Evolutionary conservation across 257 asterid genomes (phyloP).

Genomic region (Solanum pennellii): DNA sequence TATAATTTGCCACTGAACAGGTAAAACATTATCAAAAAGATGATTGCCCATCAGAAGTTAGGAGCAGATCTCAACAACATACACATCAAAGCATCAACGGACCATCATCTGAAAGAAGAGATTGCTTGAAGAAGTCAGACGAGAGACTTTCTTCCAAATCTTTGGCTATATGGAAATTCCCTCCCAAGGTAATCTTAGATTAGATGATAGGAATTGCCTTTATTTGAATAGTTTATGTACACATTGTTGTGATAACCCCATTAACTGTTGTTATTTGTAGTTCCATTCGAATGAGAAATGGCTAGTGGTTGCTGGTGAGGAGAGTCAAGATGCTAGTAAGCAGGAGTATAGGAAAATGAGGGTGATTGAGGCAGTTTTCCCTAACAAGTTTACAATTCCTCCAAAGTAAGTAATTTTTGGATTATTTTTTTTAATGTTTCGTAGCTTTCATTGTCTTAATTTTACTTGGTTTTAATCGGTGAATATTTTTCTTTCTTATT

Average conservation of each 20-base stretch:
- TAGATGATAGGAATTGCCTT: background rate
- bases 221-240: background rate
- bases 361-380: conserved; percentile 14
- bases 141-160: background rate
- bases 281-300: conserved; percentile 14
- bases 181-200: conserved; percentile 8
- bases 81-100: too few species aligned
- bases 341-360: conserved; percentile 7
- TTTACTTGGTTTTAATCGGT: background rate
- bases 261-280: conserved; percentile 6
- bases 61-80: background rate
- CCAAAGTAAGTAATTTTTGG: conserved; percentile 15
- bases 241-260: background rate
- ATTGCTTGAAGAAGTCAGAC: background rate
- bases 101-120: too few species aligned
- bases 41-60: conserved; percentile 5
- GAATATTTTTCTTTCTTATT: background rate
- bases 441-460: background rate
- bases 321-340: conserved; percentile 19
- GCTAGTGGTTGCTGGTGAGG: conserved; percentile 44
- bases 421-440: background rate
- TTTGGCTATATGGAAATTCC: conserved; percentile 15
- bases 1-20: background rate
- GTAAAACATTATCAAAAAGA: background rate
- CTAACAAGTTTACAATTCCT: conserved; percentile 16